Evolutionary conservation across 2,329 filamentous ascomycete species (phyloP), one percentile per base, ranked within the genome.

Genomic region (Penicillium sp.): DNA sequence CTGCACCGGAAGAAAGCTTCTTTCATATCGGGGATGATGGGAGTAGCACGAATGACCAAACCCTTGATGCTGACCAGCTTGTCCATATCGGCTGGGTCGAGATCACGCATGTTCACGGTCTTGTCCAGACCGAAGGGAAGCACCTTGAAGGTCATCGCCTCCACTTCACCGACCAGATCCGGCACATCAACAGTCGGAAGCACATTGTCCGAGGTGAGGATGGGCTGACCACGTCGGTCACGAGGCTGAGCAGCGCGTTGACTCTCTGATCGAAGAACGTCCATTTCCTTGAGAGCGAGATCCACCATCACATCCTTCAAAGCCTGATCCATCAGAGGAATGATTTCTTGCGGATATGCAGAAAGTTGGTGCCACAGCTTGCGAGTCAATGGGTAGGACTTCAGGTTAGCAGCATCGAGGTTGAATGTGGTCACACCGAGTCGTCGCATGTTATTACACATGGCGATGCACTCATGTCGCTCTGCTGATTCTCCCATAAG

Each of bases 21-120:
- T 77, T 95, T 97, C 95, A 99, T 99, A 68, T 99, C 94, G 0
- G 94, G 94, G 62, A 99, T 97, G 62, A 99, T 90, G 0, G 94
- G 92, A 0, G 94, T 97, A 3, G 94, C 89, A 60, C 94, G 87
- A 68, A 99, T 99, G 58, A 99, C 94, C 16, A 99, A 82, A 44
- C 94, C 94, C 76, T 97, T 99, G 75, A 99, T 88, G 63, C 88
- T 90, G 63, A 99, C 88, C 62, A 99, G 84, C 70, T 95, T 95
- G 76, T 99, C 95, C 85, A 97, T 96, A 69, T 97, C 88, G 54
- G 89, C 89, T 5, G 94, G 94, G 70, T 99, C 96, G 35, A 99
- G 82, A 59, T 97, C 94, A 75, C 94, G 86, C 78, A 99, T 82
- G 66, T 99, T 99, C 62, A 92, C 90, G 0, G 88, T 88, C 61